Conservation (phyloP, 2,329 filamentous ascomycete species). For the Talaromyces islandicus region DNA sequence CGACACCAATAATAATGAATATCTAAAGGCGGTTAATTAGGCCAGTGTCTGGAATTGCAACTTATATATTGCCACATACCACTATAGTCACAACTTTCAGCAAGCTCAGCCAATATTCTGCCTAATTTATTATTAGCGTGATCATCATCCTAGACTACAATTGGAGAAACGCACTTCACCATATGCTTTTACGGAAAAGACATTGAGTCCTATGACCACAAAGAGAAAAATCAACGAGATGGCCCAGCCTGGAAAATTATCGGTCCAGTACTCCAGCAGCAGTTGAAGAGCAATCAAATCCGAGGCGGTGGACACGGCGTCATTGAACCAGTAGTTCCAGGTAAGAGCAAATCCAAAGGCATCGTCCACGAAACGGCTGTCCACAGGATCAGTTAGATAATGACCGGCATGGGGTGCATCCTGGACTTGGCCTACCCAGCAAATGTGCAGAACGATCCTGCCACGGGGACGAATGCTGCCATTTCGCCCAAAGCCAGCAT, state of each 20-base stretch:
- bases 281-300: slow-evolving; percentile 57
- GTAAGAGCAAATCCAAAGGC: slow-evolving; percentile 39
- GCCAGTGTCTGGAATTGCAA: slow-evolving; percentile 18
- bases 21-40: slow-evolving; percentile 29
- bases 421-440: slow-evolving; percentile 36
- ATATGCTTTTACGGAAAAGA: slow-evolving; percentile 49
- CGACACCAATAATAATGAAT: slow-evolving; percentile 60
- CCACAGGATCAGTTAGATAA: slow-evolving; percentile 5
- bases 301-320: slow-evolving; percentile 55
- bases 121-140: slow-evolving; percentile 8
- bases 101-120: slow-evolving; percentile 38
- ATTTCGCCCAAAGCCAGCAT: slow-evolving; percentile 68
- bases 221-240: slow-evolving; percentile 58
- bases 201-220: slow-evolving; percentile 48
- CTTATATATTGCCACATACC: slow-evolving; percentile 26
- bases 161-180: slow-evolving; percentile 40
- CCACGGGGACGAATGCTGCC: slow-evolving; percentile 52
- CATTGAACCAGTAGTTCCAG: slow-evolving; percentile 58
- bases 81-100: slow-evolving; percentile 38
- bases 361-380: slow-evolving; percentile 39
- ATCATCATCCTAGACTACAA: neutral
- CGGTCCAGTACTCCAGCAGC: slow-evolving; percentile 56
- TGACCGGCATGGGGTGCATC: neutral
- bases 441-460: slow-evolving; percentile 52
- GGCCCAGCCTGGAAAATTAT: slow-evolving; percentile 58